A percentile compares a stretch with the other conserved stretches of the same genome.
Evolutionary conservation across 768 basidiomycete species (phyloP).

Genomic region (Mycena crocata): DNA sequence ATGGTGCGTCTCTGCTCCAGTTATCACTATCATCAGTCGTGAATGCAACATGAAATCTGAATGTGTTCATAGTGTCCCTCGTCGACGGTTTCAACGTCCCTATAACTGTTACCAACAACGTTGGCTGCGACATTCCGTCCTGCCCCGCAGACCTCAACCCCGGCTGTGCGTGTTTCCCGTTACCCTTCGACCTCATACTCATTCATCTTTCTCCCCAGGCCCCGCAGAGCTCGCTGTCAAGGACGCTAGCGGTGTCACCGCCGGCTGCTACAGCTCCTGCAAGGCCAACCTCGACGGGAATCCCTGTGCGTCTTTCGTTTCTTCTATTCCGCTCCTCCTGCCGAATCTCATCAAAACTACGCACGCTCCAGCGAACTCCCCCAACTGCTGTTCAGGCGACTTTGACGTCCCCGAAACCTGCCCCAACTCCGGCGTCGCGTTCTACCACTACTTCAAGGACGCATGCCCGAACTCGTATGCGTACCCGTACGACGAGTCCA

Average conservation of each 20-base stretch:
- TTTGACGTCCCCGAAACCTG: constrained; percentile 18
- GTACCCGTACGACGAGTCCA: constrained; percentile 27
- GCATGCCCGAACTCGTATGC: constrained; percentile 26
- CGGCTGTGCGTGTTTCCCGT: constrained; percentile 33
- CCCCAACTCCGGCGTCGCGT: constrained; percentile 18
- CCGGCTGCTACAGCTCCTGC: constrained; percentile 23
- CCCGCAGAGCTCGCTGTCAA: constrained; percentile 7
- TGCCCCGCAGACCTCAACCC: constrained; percentile 59
- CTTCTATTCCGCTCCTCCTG: constrained; percentile 27
- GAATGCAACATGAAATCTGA: no score
- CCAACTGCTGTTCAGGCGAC: constrained; percentile 23
- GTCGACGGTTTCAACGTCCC: constrained; percentile 61
- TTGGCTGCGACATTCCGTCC: constrained; percentile 50
- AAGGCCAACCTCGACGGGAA: constrained; percentile 28
- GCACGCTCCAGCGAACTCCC: constrained; percentile 4
- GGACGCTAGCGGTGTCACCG: constrained; percentile 9
- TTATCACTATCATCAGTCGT: no score
- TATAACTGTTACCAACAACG: constrained; percentile 51
- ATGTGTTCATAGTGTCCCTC: constrained; percentile 32
- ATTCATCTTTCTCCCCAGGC: background rate
- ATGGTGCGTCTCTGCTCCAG: no score
- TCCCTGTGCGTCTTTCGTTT: constrained; percentile 29
- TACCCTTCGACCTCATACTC: background rate
- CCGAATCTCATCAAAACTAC: background rate
- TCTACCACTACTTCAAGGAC: constrained; percentile 27